Evolutionary conservation across 2,329 filamentous ascomycete species (phyloP), one percentile per base, ranked within the genome.

Genomic region (Amphichorda felina): DNA sequence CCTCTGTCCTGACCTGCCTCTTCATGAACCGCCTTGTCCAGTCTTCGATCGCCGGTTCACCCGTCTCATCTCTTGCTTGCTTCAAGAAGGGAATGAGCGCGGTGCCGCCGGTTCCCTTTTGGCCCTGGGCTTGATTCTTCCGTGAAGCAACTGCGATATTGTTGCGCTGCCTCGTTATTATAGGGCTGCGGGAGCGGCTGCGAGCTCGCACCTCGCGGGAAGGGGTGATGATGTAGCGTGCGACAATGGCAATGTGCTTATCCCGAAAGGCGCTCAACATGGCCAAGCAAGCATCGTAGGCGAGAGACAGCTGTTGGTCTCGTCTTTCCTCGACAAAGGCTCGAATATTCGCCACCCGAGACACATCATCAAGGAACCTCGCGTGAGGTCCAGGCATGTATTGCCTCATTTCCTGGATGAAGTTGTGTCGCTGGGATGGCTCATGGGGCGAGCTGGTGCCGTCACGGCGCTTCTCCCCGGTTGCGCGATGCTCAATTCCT

Each of bases 381-480:
- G 87, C 82, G 52, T 98, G 91, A 0, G 82, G 75, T 1, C 87
- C 89, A 0, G 91, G 91, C 91, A 98, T 98, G 61, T 98, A 98
- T 31, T 74, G 74, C 39, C 89, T 82, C 91, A 98, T 98, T 45
- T 98, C 91, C 51, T 83, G 77, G 51, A 98, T 89, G 61, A 98
- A 98, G 50, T 91, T 93, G 61, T 94, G 35, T 61, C 60, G 44
- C 38, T 52, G 38, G 29, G 49, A 42, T 10, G 33, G 37, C 14
- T 36, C 25, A n/a, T 15, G 15, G 33, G 29, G 34, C 29, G 40
- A n/a, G 32, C 63, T 62, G 7, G 14, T 5, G 11, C 9, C 10
- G 14, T 8, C 28, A 8, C 30, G 11, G 14, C 62, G 61, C 55
- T 72, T 80, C 45, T 84, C 75, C 27, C 89, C 89, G 0, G 91